Base-by-base conservation (phyloP, 2,329 filamentous ascomycete genomes). In the Ampelomyces quisqualis region DNA sequence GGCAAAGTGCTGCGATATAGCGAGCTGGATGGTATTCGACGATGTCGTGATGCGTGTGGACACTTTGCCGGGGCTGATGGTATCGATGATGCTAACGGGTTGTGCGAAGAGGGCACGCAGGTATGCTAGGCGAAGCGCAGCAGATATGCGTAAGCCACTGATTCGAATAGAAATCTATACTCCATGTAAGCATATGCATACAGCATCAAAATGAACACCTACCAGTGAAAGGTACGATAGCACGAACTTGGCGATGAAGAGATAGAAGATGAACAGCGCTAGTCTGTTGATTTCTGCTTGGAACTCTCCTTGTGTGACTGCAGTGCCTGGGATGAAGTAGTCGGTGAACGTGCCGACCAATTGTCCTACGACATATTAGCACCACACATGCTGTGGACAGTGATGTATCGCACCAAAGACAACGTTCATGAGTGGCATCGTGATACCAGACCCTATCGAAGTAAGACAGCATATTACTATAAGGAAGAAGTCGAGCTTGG, bases 361-460 rank as follows among this genome's bases (percentile, higher is more conserved):
- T 40, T 67, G 58, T 19, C 65, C 59, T 68, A 45, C 7, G 34
- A 6, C 3, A 10, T 13, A 7, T 42, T 13, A 48, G 44, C 31
- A 81, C 2, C 72, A n/a, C 2, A 31, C 8, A 15, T n/a, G 9
- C 6, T 9, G 5, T 7, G n/a, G 1, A 14, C 11, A 4, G 22
- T 19, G 3, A 7, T 26, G 14, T 3, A 31, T 34, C 24, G 65
- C 64, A 50, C 79, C 79, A 57, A 82, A 80, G 5, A 82, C 69
- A 26, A 83, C 67, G 24, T 80, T 78, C 77, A 84, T 81, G 22
- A 81, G 51, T 0, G 78, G 79, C 5, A 79, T 57, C 0, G 64
- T 52, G 35, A 65, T 53, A 1, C 67, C 67, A 11, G 65, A 53
- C 1, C 58, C 67, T 13, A 69, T 58, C 0, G 65, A 62, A 2